Conservation (phyloP, 2,329 filamentous ascomycete genomes). For the Talaromyces sp. region DNA sequence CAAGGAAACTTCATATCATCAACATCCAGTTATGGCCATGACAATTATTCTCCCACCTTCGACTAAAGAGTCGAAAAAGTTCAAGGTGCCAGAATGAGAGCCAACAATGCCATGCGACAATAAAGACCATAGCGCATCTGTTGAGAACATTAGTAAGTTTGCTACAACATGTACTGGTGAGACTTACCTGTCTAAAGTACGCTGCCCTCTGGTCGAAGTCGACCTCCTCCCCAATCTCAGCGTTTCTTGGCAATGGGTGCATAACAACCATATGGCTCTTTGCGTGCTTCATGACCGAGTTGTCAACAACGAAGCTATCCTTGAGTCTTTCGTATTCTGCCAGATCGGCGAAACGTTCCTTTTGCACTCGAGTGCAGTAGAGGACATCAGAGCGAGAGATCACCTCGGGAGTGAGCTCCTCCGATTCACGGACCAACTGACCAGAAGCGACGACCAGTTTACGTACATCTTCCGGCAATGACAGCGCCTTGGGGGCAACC, state of each 20-base stretch:
- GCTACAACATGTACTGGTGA: background rate
- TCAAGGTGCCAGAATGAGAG: constrained; percentile 73
- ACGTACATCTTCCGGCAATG: constrained; percentile 70
- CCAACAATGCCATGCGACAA: constrained; percentile 94
- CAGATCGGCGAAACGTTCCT: constrained; percentile 83
- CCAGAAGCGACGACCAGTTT: constrained; percentile 68
- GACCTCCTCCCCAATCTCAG: constrained; percentile 90
- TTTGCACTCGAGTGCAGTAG: constrained; percentile 95
- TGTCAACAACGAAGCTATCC: constrained; percentile 84
- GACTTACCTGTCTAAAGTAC: constrained; percentile 96
- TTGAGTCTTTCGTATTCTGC: constrained; percentile 82
- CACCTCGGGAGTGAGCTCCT: constrained; percentile 79
- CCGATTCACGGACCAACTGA: constrained; percentile 71
- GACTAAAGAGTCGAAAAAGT: background rate
- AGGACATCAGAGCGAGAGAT: constrained; percentile 83
- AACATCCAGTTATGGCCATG: background rate
- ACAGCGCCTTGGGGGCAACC: constrained; percentile 74
- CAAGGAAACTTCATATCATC: background rate
- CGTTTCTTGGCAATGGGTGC: constrained; percentile 91
- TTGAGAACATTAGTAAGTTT: constrained; percentile 41
- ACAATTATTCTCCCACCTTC: background rate
- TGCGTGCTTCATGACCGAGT: constrained; percentile 80
- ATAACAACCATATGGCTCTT: constrained; percentile 92
- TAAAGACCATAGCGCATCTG: constrained; percentile 98
- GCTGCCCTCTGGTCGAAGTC: constrained; percentile 96